Evolutionary conservation across 1,284 basidiomycete species (phyloP).

Genomic region (Puccinia polysora): DNA sequence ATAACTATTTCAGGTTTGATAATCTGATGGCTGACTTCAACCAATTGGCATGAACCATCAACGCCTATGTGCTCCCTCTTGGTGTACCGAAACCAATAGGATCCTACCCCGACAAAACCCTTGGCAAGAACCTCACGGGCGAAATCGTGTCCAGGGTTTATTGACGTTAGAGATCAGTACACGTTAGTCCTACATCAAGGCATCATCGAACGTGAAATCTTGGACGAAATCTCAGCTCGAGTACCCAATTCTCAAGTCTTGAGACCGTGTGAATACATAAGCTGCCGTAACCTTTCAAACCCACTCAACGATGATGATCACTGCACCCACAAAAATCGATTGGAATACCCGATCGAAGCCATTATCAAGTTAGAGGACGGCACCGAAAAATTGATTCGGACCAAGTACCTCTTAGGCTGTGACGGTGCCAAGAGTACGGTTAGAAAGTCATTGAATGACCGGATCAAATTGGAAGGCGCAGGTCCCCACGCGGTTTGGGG

Average conservation of each 20-base stretch:
- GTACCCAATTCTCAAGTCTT: conserved; percentile 3
- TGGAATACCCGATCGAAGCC: conserved; percentile 48
- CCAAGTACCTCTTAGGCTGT: conserved; percentile 55
- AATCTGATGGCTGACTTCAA: neutral
- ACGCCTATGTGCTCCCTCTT: neutral
- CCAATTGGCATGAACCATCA: conserved; percentile 1
- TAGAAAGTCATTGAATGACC: conserved; percentile 51
- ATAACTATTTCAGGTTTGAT: neutral
- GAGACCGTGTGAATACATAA: conserved; percentile 46
- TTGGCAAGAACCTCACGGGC: conserved; percentile 53
- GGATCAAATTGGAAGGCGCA: conserved; percentile 52
- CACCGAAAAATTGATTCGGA: conserved; percentile 48
- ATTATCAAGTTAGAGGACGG: conserved; percentile 46
- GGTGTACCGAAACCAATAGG: conserved; percentile 43
- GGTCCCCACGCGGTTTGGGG: conserved; percentile 54
- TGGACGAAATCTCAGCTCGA: conserved; percentile 53
- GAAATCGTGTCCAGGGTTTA: conserved; percentile 55
- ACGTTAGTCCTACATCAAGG: conserved; percentile 55
- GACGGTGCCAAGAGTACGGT: conserved; percentile 54
- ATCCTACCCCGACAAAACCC: conserved; percentile 49
- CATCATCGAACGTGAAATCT: conserved; percentile 54
- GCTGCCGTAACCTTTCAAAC: conserved; percentile 43
- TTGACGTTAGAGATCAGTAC: conserved; percentile 55
- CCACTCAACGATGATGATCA: conserved; percentile 49
- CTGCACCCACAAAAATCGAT: conserved; percentile 44